phyloP scores from a whole-genome alignment of 495 filamentous ascomycete genomes.

The Penicillium mononematosum region DNA sequence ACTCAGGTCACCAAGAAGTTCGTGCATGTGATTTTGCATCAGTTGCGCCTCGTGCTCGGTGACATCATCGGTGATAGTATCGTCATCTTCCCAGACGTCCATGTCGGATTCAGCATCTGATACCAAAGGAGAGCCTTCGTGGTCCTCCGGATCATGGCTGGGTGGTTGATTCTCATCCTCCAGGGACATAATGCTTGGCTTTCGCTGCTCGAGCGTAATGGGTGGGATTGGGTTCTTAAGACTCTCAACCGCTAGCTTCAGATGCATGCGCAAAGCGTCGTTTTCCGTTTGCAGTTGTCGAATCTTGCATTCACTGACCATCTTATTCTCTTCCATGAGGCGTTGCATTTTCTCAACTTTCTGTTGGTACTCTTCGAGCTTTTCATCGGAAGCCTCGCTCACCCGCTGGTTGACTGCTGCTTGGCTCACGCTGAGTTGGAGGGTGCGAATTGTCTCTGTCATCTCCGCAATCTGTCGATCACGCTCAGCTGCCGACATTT shows the following conservation, averaged over 20 bases:
- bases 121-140: conserved; percentile 31
- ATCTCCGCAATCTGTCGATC: conserved; percentile 92
- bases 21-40: conserved; percentile 67
- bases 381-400: conserved; percentile 62
- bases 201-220: conserved; percentile 36
- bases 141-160: conserved; percentile 37
- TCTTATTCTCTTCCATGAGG: conserved; percentile 86
- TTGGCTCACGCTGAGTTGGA: conserved; percentile 72
- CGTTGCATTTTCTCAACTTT: conserved; percentile 81
- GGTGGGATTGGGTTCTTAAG: conserved; percentile 80
- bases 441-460: conserved; percentile 82
- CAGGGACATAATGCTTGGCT: conserved; percentile 35
- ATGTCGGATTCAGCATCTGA: conserved; percentile 34
- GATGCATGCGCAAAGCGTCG: conserved; percentile 79
- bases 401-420: conserved; percentile 46
- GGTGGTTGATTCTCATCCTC: conserved; percentile 44
- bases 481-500: conserved; percentile 79
- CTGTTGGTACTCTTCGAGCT: conserved; percentile 88
- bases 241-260: conserved; percentile 81
- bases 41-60: conserved; percentile 50
- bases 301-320: conserved; percentile 90
- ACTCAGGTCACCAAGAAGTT: conserved; percentile 71
- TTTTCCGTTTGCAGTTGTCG: conserved; percentile 81
- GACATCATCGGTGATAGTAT: conserved; percentile 22
- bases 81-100: conserved; percentile 47